Conservation (phyloP, 2,329 filamentous ascomycete genomes). For the Fusarium sambucinum region DNA sequence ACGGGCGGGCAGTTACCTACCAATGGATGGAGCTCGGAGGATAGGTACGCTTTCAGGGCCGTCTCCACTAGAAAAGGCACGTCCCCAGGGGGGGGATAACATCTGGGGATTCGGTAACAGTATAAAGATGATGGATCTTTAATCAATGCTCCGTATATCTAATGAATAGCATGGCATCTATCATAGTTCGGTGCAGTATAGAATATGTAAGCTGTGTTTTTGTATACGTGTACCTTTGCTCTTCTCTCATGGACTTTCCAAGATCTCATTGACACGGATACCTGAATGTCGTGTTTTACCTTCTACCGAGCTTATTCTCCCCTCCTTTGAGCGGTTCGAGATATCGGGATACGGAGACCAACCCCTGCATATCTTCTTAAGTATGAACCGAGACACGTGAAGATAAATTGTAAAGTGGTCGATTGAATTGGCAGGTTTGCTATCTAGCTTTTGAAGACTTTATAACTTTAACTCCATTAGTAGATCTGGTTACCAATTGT, state of each 20-base stretch:
- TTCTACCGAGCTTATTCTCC: conserved; percentile 1
- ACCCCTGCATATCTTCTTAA: conserved; percentile 3
- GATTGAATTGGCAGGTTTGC: too few species aligned
- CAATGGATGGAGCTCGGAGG: conserved; percentile 19
- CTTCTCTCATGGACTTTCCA: background rate
- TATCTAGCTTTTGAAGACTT: too few species aligned
- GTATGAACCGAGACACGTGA: conserved; percentile 31
- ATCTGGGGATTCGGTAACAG: conserved; percentile 3
- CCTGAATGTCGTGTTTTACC: background rate
- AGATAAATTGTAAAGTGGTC: too few species aligned
- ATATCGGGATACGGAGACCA: conserved; percentile 10
- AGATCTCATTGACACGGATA: background rate
- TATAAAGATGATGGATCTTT: conserved; percentile 1
- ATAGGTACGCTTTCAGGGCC: conserved; percentile 33
- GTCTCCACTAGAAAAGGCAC: conserved; percentile 27
- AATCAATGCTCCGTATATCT: background rate
- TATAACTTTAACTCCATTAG: too few species aligned
- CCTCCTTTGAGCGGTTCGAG: conserved; percentile 7
- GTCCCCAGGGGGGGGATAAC: conserved; percentile 17
- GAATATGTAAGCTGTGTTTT: background rate
- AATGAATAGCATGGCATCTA: background rate
- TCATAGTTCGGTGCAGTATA: background rate
- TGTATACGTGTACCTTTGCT: background rate
- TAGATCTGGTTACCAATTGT: too few species aligned
- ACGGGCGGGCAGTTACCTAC: background rate